Base-by-base conservation (phyloP, 352 stramenopile genomes). In the Pythium aristosporum region DNA sequence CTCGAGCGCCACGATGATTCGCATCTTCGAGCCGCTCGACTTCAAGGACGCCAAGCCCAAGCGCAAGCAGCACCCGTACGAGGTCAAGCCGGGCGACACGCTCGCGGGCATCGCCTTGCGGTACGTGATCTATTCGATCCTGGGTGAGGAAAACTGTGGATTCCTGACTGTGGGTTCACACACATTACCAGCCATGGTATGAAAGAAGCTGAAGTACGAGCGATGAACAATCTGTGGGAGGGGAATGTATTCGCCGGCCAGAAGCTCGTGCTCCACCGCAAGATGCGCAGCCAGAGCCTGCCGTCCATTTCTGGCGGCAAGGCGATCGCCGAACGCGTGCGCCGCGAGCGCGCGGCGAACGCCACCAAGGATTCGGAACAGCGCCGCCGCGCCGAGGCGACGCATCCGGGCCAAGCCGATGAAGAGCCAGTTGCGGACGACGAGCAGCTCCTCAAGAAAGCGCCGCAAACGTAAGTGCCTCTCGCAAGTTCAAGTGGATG, bases 221-320 rank as follows among this genome's bases (percentile, higher is more conserved):
- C 75, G 25, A 74, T 85, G 53, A 89, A 87, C 66, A 76, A 85
- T 49, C 58, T 89, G 48, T 68, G 75, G 37, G 62, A 63, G 23
- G 75, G 72, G 48, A 67, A 72, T 50, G 74, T 82, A 44, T 74
- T 77, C 39, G 43, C 61, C 7, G 76, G 77, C 10, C 76, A 85
- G 53, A 55, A 74, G 54, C 57, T 89, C 20, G 63, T 71, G 37
- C 70, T 84, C 41, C 66, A 77, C 42, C 73, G 68, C 57, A 79
- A 80, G 60, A 71, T 77, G 68, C 75, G 73, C 41, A 77, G 72
- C 53, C 70, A 79, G 23, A 83, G 77, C 50, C 39, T 86, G 23
- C 68, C 74, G 0, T 44, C 65, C 55, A 51, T 81, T 48, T 48
- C 69, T 5, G 61, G 69, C 36, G 59, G 52, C 8, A 62, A 60